Percentiles rank a stretch among this genome's conserved stretches.
Conservation (phyloP, 2,329 filamentous ascomycete species). For the Stemphylium lycopersici region DNA sequence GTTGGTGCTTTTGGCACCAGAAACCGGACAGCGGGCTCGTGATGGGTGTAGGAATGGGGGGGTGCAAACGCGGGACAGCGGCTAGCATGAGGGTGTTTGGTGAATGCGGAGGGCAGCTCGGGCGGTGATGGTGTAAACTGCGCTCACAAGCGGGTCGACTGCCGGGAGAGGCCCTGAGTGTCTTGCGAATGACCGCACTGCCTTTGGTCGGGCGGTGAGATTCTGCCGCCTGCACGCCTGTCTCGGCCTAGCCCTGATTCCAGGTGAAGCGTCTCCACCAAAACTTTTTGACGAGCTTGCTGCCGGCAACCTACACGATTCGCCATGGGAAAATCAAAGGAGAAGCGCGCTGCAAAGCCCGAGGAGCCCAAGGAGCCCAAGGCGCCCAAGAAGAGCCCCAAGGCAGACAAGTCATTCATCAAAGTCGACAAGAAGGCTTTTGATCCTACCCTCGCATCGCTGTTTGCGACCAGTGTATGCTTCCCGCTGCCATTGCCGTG, state of each 20-base stretch:
- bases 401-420: slow-evolving; percentile 28
- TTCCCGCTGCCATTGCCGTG: slow-evolving; percentile 3
- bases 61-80: slow-evolving; percentile 18
- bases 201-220: slow-evolving; percentile 13
- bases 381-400: slow-evolving; percentile 17
- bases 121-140: slow-evolving; percentile 21
- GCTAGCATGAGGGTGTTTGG: slow-evolving; percentile 22
- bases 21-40: slow-evolving; percentile 10
- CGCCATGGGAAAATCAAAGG: slow-evolving; percentile 44
- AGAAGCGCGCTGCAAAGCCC: slow-evolving; percentile 28
- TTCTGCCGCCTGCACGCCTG: slow-evolving; percentile 15
- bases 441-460: slow-evolving; percentile 54
- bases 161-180: slow-evolving; percentile 21
- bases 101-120: slow-evolving; percentile 14
- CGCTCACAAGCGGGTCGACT: slow-evolving; percentile 22
- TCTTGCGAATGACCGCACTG: slow-evolving; percentile 27
- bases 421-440: slow-evolving; percentile 45
- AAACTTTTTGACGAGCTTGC: slow-evolving; percentile 37
- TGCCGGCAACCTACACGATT: slow-evolving; percentile 14
- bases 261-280: slow-evolving; percentile 28
- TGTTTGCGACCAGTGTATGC: slow-evolving; percentile 54
- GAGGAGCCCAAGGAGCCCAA: slow-evolving; percentile 17
- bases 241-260: slow-evolving; percentile 12
- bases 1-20: slow-evolving; percentile 19
- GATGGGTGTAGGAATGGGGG: slow-evolving; percentile 2